Base-by-base conservation (phyloP, 2,329 filamentous ascomycete species). In the Bimuria novae-zelandiae region DNA sequence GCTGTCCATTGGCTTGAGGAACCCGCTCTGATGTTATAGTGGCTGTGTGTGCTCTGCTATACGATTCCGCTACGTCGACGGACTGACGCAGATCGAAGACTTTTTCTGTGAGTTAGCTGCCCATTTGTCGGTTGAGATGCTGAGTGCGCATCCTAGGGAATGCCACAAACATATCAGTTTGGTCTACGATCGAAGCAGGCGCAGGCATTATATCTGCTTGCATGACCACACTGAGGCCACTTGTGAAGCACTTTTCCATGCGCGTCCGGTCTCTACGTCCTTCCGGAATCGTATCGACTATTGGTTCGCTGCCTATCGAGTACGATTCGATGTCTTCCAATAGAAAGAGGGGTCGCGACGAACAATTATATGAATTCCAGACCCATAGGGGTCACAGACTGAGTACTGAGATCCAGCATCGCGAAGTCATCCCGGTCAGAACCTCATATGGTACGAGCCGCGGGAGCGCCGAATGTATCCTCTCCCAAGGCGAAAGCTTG, bases 21-120 rank as follows among this genome's bases (percentile, higher is more conserved):
- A 33, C 6, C 10, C 3, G 17, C 33, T 23, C 62, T 69, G 42
- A 67, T 47, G 11, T 22, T 29, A 36, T n/a, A 54, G 69, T 32
- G 86, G 83, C 21, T 83, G 83, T 56, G 73, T 82, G 54, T 80
- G 79, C 48, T 81, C 79, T 2, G 75, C 77, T 14, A 75, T 82
- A n/a, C 77, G 81, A n/a, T 75, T 82, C 47, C 76, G 75, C n/a
- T 76, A 80, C 63, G 65, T 73, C 46, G 62, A 75, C 50, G 69
- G 63, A 54, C 57, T 80, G 25, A 67, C 69, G 1, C 66, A 78
- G 32, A 64, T 65, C 27, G 75, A 79, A 32, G 75, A 79, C 51
- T 79, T 78, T 55, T 72, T 78, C 36, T 77, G 73, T 74, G 64
- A 59, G 70, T 45, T 3, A 17, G 7, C 5, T 16, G 19, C 12